Conservation (phyloP, 179 eudicot genomes). For the Beta lomatogona region DNA sequence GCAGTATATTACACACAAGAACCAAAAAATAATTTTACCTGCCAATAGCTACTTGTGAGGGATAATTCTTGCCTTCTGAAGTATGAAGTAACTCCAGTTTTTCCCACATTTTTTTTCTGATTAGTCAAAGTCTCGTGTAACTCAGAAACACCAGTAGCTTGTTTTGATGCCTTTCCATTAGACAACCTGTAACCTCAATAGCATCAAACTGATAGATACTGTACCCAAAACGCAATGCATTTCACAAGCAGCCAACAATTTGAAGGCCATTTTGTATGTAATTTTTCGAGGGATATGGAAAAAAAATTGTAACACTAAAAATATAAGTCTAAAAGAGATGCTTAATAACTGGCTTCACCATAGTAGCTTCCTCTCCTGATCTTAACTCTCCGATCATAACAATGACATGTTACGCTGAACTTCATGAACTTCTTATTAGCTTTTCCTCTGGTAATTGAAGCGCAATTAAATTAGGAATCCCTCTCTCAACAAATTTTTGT, state of each 20-base stretch:
- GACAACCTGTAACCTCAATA: constrained; percentile 50
- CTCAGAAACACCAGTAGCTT: constrained; percentile 39
- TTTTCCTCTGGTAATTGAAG: not conserved
- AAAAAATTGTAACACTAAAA: not conserved
- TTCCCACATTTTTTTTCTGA: constrained; percentile 44
- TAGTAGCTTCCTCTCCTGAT: not conserved
- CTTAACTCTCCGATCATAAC: not conserved
- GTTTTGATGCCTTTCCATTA: constrained; percentile 40
- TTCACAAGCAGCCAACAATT: not conserved
- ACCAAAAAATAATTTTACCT: constrained; percentile 47
- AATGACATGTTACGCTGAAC: not conserved
- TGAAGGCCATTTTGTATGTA: not conserved
- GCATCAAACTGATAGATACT: not conserved
- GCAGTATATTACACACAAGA: not conserved
- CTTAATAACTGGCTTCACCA: not conserved
- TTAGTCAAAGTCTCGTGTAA: constrained; percentile 36
- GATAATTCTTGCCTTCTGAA: constrained; percentile 82
- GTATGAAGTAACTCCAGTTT: constrained; percentile 76
- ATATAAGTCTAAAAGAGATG: not conserved
- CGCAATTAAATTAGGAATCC: not conserved
- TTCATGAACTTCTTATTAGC: not conserved
- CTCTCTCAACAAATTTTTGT: not conserved
- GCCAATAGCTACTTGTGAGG: constrained; percentile 77
- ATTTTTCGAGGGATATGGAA: not conserved
- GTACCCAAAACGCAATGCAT: not conserved